Percentiles rank a stretch among this genome's conserved stretches.
phyloP scores from a whole-genome alignment of 2,329 filamentous ascomycete species.

The Pyrenophora seminiperda region DNA sequence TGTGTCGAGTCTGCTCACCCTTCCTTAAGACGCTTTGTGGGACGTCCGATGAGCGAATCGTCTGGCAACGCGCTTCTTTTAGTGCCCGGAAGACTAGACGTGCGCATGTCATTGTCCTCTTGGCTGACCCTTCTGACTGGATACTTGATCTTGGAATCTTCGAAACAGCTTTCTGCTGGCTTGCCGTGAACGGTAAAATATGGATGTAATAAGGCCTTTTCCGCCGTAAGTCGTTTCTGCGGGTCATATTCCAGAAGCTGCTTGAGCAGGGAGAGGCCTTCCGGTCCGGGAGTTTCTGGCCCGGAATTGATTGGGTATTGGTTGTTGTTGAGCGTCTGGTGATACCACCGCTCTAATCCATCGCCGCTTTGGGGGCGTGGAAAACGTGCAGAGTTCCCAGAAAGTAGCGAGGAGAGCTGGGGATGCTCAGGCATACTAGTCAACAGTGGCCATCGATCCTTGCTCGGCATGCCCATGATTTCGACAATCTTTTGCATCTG shows the following conservation, averaged over 20 bases:
- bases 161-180: conserved; percentile 84
- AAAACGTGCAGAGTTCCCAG: conserved; percentile 53
- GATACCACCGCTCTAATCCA: conserved; percentile 71
- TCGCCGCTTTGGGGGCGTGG: conserved; percentile 53
- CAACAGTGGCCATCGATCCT: conserved; percentile 86
- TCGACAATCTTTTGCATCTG: conserved; percentile 99
- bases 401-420: conserved; percentile 64
- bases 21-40: conserved; percentile 61
- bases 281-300: conserved; percentile 53
- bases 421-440: conserved; percentile 84
- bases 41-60: conserved; percentile 68
- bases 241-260: conserved; percentile 92
- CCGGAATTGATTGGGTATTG: conserved; percentile 50
- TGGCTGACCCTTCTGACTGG: conserved; percentile 87
- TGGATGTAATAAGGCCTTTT: conserved; percentile 84
- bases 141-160: conserved; percentile 86
- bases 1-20: conserved; percentile 29
- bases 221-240: conserved; percentile 81
- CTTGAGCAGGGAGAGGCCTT: conserved; percentile 82
- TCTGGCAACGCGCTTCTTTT: conserved; percentile 87
- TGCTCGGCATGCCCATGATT: conserved; percentile 87
- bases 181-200: conserved; percentile 73
- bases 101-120: conserved; percentile 95
- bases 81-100: conserved; percentile 84
- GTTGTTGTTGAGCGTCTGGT: conserved; percentile 54